Evolutionary conservation across 352 stramenopile genomes (phyloP).

Genomic region (Globisporangium canariense): DNA sequence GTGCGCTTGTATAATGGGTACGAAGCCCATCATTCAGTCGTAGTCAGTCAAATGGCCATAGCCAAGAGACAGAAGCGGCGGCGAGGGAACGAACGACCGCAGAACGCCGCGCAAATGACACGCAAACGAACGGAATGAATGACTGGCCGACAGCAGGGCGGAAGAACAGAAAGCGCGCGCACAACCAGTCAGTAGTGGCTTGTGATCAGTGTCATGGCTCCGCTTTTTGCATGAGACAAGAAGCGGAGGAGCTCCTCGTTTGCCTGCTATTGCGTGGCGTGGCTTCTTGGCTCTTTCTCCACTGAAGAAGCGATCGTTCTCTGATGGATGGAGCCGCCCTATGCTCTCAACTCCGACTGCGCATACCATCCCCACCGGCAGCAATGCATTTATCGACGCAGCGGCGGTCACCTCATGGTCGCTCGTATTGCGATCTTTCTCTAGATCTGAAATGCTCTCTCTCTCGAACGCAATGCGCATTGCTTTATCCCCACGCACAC

Average conservation of each 20-base stretch:
- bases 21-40: neutral
- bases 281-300: neutral
- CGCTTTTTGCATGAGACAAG: constrained; percentile 5
- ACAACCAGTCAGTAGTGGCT: neutral
- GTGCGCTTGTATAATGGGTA: neutral
- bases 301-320: neutral
- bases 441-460: neutral
- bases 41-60: neutral
- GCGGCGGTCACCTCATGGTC: neutral
- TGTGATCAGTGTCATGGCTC: constrained; percentile 1
- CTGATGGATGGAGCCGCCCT: neutral
- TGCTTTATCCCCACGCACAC: neutral
- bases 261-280: neutral
- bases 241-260: neutral
- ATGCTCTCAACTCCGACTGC: neutral
- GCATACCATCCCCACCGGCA: neutral
- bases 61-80: neutral
- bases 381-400: neutral
- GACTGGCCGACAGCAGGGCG: constrained; percentile 6
- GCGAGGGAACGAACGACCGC: no score
- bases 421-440: neutral
- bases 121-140: neutral
- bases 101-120: no score
- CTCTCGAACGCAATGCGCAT: neutral
- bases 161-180: constrained; percentile 8